These are phyloP conservation scores for Claviceps spartinae DNA, from an alignment of 2,329 filamentous ascomycete genomes.

Conservation along the genomic window DNA sequence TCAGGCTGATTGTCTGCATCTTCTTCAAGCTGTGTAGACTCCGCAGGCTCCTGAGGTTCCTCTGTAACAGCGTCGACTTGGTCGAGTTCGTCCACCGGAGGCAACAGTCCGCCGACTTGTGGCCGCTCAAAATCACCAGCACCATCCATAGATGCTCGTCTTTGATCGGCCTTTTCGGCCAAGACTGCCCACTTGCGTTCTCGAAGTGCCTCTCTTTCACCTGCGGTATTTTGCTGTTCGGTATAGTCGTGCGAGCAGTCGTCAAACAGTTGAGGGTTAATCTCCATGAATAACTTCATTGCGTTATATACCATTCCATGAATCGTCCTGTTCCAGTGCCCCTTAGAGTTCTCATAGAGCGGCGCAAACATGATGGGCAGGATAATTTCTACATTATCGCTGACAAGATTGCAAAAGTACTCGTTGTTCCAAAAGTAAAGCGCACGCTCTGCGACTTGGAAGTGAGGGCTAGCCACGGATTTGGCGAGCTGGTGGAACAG, in stretches of 20 bases:
- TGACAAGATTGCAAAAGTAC: constrained; percentile 98
- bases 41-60: constrained; percentile 74
- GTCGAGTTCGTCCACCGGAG: constrained; percentile 61
- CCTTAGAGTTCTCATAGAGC: constrained; percentile 96
- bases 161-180: constrained; percentile 62
- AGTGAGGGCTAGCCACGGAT: constrained; percentile 94
- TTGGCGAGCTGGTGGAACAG: constrained; percentile 96
- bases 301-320: constrained; percentile 99
- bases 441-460: constrained; percentile 93
- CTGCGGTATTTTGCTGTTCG: constrained; percentile 84
- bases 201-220: constrained; percentile 67
- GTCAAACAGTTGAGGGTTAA: constrained; percentile 95
- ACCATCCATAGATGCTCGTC: constrained; percentile 31
- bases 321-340: constrained; percentile 99
- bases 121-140: constrained; percentile 20
- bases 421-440: constrained; percentile 99
- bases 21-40: constrained; percentile 84
- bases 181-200: constrained; percentile 84
- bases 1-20: constrained; percentile 44
- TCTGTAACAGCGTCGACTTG: constrained; percentile 67
- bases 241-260: constrained; percentile 98
- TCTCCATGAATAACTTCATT: constrained; percentile 99
- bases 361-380: constrained; percentile 98
- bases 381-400: constrained; percentile 97
- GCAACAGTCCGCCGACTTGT: constrained; percentile 27